phyloP scores from a whole-genome alignment of 805 yeast species.

The Barnettozyma vustinii region DNA sequence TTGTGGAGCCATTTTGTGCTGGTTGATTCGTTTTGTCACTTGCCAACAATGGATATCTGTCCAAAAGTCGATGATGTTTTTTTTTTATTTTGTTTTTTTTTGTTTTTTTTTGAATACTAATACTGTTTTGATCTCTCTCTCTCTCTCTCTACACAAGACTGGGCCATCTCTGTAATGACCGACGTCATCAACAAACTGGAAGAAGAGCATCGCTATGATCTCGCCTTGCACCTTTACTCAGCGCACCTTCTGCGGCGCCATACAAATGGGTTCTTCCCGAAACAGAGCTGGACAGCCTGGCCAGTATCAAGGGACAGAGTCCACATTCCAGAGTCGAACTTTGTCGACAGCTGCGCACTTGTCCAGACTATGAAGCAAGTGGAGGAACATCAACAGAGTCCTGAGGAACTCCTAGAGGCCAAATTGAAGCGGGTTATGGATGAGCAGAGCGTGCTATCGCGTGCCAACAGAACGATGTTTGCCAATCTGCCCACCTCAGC shows the following conservation, averaged over 20 bases:
- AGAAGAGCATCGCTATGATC: conserved; percentile 45
- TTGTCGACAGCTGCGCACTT: neutral
- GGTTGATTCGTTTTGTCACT: neutral
- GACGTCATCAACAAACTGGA: conserved; percentile 36
- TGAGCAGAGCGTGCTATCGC: neutral
- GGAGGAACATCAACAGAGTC: neutral
- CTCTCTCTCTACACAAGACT: too few relatives aligned
- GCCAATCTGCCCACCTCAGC: neutral
- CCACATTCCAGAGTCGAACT: conserved; percentile 22
- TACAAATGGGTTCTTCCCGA: conserved; percentile 28
- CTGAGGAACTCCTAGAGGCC: neutral
- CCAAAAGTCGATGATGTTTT: neutral
- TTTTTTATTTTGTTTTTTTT: neutral
- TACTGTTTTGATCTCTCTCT: neutral
- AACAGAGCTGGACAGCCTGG: conserved; percentile 51
- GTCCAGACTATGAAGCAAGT: neutral
- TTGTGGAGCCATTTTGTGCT: conserved; percentile 46
- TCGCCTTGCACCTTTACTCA: conserved; percentile 62
- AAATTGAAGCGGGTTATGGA: neutral
- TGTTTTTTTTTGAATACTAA: too few relatives aligned
- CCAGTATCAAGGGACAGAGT: conserved; percentile 38
- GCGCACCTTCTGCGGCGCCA: conserved; percentile 39
- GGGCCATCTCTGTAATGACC: neutral
- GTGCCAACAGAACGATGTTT: neutral
- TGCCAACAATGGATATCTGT: neutral